These are phyloP conservation scores for Artomyces pyxidatus DNA, from an alignment of 768 basidiomycete species.

Conservation along the genomic window DNA sequence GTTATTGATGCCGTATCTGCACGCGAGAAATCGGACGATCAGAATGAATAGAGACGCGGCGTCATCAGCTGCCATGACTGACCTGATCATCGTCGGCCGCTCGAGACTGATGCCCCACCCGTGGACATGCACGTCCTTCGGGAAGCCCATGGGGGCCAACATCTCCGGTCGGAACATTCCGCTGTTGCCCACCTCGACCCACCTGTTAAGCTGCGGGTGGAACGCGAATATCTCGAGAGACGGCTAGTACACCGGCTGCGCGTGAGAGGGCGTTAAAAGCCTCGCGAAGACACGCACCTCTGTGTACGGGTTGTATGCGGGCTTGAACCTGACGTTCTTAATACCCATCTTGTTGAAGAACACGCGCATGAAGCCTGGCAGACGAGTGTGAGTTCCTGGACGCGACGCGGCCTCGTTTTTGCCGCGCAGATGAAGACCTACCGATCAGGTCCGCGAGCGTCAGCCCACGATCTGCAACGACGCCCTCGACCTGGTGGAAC, in stretches of 20 bases:
- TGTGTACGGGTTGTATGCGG: constrained; percentile 97
- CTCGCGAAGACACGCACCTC: constrained; percentile 62
- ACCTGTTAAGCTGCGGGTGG: constrained; percentile 86
- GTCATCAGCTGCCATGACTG: constrained; percentile 17
- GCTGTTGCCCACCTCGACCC: constrained; percentile 98
- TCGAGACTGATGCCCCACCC: constrained; percentile 96
- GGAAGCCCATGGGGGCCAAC: constrained; percentile 98
- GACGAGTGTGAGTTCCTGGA: too few relatives aligned
- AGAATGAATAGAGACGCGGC: background rate
- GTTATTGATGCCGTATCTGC: constrained; percentile 93
- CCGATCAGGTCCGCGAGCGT: constrained; percentile 95
- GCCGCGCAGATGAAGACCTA: constrained; percentile 20
- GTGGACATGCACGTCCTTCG: constrained; percentile 90
- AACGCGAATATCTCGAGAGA: constrained; percentile 98
- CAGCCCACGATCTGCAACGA: constrained; percentile 88
- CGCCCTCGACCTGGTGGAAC: constrained; percentile 99
- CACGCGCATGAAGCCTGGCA: constrained; percentile 90
- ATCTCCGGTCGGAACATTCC: constrained; percentile 99
- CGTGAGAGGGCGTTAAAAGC: constrained; percentile 7
- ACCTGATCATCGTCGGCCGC: constrained; percentile 98
- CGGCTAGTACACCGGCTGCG: constrained; percentile 40
- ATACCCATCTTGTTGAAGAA: constrained; percentile 99
- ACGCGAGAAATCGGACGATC: background rate
- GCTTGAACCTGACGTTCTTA: constrained; percentile 91
- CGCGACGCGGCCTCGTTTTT: too few relatives aligned